Evolutionary conservation across 2,329 filamentous ascomycete genomes (phyloP), one percentile per base, ranked within the genome.

Genomic region (Pleochaeta shiraiana): DNA sequence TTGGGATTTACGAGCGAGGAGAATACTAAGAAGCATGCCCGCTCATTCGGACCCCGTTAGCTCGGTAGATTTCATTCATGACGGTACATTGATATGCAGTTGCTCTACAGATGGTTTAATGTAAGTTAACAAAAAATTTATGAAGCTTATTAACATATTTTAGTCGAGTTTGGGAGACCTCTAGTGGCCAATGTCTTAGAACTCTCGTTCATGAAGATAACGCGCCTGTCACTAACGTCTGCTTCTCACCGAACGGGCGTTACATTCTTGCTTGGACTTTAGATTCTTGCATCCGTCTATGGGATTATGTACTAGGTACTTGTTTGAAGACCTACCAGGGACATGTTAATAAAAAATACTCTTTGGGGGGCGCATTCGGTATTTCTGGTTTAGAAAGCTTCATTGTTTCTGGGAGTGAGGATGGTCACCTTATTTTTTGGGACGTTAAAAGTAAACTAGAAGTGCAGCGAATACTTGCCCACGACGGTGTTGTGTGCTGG

Each of bases 251-350:
- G 2, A 98, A 98, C 72, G 92, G 93, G 21, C 90, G 88, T 68
- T 96, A 88, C 72, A 86, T 98, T 64, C 81, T 97, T 2, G 92
- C 93, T 14, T 95, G 88, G 75, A 95, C 89, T 67, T 80, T 96
- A 68, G 93, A 98, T 76, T 88, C 85, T 66, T 92, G 88, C 72
- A 82, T 98, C 59, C 84, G 93, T 1, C 78, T 98, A 26, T 98
- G 93, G 93, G 88, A 96, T 74, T 98, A 97, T 73, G 87, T 95
- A 9, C 84, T 90, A 43, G 92, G 92, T 7, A 84, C 85, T 31
- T 93, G 93, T 69, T 86, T 95, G 71, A 98, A 98, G 79, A 98
- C 93, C 16, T 98, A 97, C 74, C 90, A 96, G 73, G 93, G 93
- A 0, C 93, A 97, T 71, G 76, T 78, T 64, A 98, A 98, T 73